Evolutionary conservation across 108 stramenopile species (phyloP).

Genomic region (Conticribra weissflogii): DNA sequence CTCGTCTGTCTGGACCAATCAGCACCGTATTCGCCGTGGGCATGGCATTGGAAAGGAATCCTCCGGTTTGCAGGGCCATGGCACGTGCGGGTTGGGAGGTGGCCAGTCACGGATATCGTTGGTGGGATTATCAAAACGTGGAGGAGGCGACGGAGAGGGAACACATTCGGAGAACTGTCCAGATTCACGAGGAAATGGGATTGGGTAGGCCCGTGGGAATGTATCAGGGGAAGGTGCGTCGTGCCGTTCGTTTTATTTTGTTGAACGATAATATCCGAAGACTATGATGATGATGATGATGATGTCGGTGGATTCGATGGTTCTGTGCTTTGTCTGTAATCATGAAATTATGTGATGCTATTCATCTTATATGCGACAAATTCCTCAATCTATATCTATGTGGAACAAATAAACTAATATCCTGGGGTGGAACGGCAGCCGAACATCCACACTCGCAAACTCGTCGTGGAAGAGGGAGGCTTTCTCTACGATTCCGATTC

Average conservation of each 20-base stretch:
- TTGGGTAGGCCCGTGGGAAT: conserved; percentile 90
- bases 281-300: no score
- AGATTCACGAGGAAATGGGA: conserved; percentile 83
- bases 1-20: no score
- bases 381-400: no score
- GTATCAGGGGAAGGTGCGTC: conserved; percentile 86
- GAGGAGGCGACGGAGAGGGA: conserved; percentile 83
- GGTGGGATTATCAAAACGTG: conserved; percentile 94
- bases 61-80: conserved; percentile 77
- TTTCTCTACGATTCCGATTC: conserved; percentile 94
- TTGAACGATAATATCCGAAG: no score
- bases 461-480: conserved; percentile 91
- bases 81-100: conserved; percentile 90
- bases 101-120: conserved; percentile 90
- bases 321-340: no score
- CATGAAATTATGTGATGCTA: no score
- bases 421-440: no score
- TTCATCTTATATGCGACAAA: no score
- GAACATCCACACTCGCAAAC: conserved; percentile 71
- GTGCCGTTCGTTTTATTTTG: not conserved
- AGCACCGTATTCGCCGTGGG: conserved; percentile 94
- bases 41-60: conserved; percentile 92
- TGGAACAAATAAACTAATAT: no score
- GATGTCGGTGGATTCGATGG: no score
- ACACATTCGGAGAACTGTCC: conserved; percentile 87